Conservation (phyloP, 352 stramenopile genomes). For the Salisapilia sapeloensis region DNA sequence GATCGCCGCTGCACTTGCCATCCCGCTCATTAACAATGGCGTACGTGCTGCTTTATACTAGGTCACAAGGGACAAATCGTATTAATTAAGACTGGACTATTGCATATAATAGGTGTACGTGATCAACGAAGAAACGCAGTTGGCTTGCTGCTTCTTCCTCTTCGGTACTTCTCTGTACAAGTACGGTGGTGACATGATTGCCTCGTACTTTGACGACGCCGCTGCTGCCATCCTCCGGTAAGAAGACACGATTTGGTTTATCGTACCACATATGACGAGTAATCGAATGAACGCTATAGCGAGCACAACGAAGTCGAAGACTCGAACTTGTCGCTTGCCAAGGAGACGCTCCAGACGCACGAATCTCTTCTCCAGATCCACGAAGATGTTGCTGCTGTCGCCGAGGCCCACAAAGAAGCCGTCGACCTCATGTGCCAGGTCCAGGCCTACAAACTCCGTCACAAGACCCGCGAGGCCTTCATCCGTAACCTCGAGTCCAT, state of each 20-base stretch:
- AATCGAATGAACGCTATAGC: conserved; percentile 8
- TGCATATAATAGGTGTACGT: conserved; percentile 43
- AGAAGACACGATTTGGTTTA: conserved; percentile 2
- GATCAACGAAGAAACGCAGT: conserved; percentile 73
- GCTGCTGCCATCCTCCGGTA: conserved; percentile 56
- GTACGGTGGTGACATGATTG: conserved; percentile 64
- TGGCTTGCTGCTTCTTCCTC: conserved; percentile 72
- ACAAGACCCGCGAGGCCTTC: conserved; percentile 80
- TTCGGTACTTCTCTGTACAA: conserved; percentile 78
- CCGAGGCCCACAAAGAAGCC: conserved; percentile 67
- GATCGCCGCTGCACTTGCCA: conserved; percentile 47
- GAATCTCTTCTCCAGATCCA: conserved; percentile 72
- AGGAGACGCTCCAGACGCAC: conserved; percentile 71
- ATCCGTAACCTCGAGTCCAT: conserved; percentile 80
- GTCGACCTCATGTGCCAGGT: conserved; percentile 72
- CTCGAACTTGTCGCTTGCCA: conserved; percentile 63
- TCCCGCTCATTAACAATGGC: conserved; percentile 66
- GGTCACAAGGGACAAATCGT: too few species aligned
- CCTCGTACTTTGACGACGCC: conserved; percentile 73
- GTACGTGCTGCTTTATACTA: conserved; percentile 21
- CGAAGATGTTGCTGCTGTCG: conserved; percentile 64
- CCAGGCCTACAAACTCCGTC: conserved; percentile 67
- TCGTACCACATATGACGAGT: background rate
- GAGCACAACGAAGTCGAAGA: conserved; percentile 78
- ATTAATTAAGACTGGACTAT: too few species aligned